Conservation (phyloP, 495 filamentous ascomycete genomes). For the Penicillium canariense region DNA sequence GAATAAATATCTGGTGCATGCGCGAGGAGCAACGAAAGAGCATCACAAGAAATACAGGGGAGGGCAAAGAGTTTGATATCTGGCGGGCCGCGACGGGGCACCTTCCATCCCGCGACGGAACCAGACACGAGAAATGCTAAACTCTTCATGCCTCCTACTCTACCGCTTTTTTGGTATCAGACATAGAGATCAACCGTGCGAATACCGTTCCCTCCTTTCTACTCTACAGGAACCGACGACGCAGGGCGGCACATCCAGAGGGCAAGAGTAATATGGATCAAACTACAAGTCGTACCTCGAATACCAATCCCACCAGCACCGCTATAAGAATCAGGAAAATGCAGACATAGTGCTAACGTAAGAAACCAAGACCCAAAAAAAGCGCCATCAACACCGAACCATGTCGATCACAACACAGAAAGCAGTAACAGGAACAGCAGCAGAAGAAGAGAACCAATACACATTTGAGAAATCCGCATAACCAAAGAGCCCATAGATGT, state of each 20-base stretch:
- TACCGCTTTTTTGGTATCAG: too few relatives aligned
- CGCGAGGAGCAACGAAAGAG: too few relatives aligned
- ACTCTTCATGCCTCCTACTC: too few relatives aligned
- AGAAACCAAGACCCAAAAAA: background rate
- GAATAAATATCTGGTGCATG: too few relatives aligned
- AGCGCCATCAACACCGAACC: constrained; percentile 27
- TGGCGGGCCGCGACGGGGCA: too few relatives aligned
- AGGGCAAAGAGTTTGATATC: too few relatives aligned
- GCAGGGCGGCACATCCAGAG: background rate
- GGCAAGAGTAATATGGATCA: background rate
- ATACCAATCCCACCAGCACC: background rate
- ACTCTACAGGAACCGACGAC: background rate
- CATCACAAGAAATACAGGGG: too few relatives aligned
- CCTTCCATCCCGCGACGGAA: too few relatives aligned
- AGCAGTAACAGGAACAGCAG: background rate
- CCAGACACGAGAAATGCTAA: too few relatives aligned
- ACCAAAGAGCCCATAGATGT: constrained; percentile 13
- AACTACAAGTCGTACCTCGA: background rate
- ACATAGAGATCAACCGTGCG: too few relatives aligned
- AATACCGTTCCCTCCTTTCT: background rate
- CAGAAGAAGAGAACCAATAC: background rate
- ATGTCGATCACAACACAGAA: constrained; percentile 13
- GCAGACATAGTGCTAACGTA: background rate
- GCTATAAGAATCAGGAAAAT: background rate
- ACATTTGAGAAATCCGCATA: background rate